Evolutionary conservation across 2,329 filamentous ascomycete species (phyloP).

Genomic region (Lachnellula arida): DNA sequence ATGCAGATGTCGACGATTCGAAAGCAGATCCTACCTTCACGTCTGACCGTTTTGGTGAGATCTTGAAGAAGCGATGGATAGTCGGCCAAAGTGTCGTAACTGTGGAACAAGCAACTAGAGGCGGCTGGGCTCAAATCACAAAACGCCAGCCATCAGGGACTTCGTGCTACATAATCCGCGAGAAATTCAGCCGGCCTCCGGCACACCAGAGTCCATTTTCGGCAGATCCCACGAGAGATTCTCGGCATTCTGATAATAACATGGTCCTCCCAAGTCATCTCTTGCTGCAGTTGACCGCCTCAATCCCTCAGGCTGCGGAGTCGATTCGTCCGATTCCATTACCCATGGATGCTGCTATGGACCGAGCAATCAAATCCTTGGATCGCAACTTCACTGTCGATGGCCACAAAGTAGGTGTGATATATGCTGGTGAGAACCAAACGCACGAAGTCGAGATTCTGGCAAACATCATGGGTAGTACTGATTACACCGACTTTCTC

Average conservation of each 20-base stretch:
- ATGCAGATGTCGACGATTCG: constrained; percentile 79
- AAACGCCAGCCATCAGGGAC: constrained; percentile 68
- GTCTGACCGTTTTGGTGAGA: constrained; percentile 58
- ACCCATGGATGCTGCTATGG: constrained; percentile 51
- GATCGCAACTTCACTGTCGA: constrained; percentile 88
- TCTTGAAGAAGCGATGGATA: constrained; percentile 65
- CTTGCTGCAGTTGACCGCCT: constrained; percentile 63
- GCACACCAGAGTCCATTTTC: constrained; percentile 49
- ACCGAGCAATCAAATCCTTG: constrained; percentile 71
- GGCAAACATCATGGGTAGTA: constrained; percentile 78
- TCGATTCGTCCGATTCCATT: constrained; percentile 67
- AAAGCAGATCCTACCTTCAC: constrained; percentile 62
- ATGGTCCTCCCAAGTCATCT: constrained; percentile 69
- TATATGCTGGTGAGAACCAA: constrained; percentile 89
- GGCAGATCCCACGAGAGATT: constrained; percentile 46
- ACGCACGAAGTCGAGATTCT: constrained; percentile 79
- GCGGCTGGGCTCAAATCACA: constrained; percentile 66
- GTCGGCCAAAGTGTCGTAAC: constrained; percentile 71
- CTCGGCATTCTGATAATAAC: constrained; percentile 48
- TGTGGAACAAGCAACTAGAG: constrained; percentile 63
- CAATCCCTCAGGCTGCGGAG: constrained; percentile 54
- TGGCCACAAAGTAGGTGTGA: constrained; percentile 89
- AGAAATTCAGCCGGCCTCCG: constrained; percentile 55
- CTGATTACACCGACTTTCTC: constrained; percentile 83
- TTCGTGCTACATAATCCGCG: constrained; percentile 47